Evolutionary conservation across 306 rosid species (phyloP), one percentile per base, ranked within the genome.

Genomic region (Hippophae rhamnoides): DNA sequence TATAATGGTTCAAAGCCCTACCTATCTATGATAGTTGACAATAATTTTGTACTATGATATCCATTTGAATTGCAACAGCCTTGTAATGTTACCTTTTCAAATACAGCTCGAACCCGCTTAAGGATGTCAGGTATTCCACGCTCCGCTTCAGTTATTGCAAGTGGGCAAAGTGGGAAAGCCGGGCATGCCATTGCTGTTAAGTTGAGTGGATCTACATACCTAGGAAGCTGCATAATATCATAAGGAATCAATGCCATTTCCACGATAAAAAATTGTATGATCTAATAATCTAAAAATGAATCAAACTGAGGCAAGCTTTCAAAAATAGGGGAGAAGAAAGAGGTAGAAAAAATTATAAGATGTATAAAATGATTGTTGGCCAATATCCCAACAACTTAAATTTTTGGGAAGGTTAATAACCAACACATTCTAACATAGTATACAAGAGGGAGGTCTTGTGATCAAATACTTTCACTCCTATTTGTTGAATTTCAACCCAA

Each of bases 181-280:
- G 99, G 99, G 80, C 99, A 92, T 27, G 99, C 99, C 99, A 92
- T 88, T 13, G 99, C 96, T 26, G 95, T 92, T 71, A 83, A 2
- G 70, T 92, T 92, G 69, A 92, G 96, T 63, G 97, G 96, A 68
- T 92, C 99, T 47, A 92, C 95, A 70, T 65, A 75, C 66, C 74
- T 85, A 58, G 99, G 99, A 66, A 79, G 83, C 99, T 92, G 83
- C 57, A 66, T 47, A 68, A 43, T 69, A 62, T 38, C 56, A 72
- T 61, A 58, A 67, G 25, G 45, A 47, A 72, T 76, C 57, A 76
- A 58, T 56, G 65, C 13, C 7, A 70, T 52, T 46, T 31, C 49
- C 25, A 68, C 50, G 26, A 8, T 45, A 12, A 41, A 53, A 56
- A 60, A 52, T 4, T 44, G 12, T 6, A 62, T 8, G 62, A 41